phyloP scores from a whole-genome alignment of 306 rosid species.

The Cicer cuneatum region DNA sequence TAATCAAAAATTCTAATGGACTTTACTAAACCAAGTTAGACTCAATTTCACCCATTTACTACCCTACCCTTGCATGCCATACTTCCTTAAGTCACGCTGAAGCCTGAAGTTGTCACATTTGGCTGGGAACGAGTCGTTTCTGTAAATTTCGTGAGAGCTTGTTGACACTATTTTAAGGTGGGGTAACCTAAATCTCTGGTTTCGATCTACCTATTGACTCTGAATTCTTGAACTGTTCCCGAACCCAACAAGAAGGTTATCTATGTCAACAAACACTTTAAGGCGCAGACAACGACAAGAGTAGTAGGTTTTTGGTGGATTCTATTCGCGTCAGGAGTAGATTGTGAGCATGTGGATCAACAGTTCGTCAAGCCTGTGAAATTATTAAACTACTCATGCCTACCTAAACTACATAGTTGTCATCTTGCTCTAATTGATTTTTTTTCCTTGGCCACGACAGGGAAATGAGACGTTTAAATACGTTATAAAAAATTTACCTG shows the following conservation, averaged over 20 bases:
- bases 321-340: constrained; percentile 26
- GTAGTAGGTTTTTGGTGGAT: constrained; percentile 55
- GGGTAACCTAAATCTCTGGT: constrained; percentile 40
- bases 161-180: neutral
- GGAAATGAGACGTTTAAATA: constrained; percentile 11
- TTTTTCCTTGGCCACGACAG: constrained; percentile 14
- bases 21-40: no score
- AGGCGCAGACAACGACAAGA: constrained; percentile 47
- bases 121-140: neutral
- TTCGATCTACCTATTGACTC: constrained; percentile 39
- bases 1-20: no score
- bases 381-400: constrained; percentile 38
- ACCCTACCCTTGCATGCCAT: neutral
- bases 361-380: constrained; percentile 16
- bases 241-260: neutral
- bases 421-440: constrained; percentile 7
- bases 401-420: constrained; percentile 54
- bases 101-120: neutral
- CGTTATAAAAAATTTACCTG: neutral
- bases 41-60: no score
- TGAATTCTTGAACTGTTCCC: neutral
- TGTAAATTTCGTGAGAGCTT: neutral
- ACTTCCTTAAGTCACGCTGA: neutral
- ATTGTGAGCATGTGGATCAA: constrained; percentile 41
- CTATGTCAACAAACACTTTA: constrained; percentile 45